Conservation (phyloP, 23 red algal genomes). For the Gracilaria gracilis region DNA sequence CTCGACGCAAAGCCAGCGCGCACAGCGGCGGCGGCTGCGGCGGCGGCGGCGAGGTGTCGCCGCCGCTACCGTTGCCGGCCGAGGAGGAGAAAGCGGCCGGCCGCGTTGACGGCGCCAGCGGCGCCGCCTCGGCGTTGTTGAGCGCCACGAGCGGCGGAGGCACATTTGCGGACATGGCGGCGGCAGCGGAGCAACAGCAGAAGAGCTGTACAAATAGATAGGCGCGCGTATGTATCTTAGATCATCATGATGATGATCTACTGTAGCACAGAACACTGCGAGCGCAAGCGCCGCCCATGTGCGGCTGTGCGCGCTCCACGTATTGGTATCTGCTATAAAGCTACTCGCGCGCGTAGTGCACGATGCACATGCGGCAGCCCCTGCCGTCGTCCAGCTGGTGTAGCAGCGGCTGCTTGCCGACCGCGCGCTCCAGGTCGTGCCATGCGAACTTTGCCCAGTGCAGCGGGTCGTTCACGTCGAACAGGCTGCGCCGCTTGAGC, state of each 20-base stretch:
- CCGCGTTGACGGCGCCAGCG: too few relatives aligned
- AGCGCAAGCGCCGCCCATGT: too few relatives aligned
- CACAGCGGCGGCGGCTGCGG: too few relatives aligned
- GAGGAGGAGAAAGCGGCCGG: too few relatives aligned
- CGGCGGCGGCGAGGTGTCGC: neutral
- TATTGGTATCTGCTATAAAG: too few relatives aligned
- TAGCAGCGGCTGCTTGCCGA: neutral
- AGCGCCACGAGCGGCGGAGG: neutral
- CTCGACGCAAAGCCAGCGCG: too few relatives aligned
- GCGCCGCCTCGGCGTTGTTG: neutral
- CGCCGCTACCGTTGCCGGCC: too few relatives aligned
- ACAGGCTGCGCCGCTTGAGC: neutral
- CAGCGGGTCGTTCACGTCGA: conserved; percentile 8
- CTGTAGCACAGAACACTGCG: too few relatives aligned
- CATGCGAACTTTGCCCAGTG: conserved; percentile 17
- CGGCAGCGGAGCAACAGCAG: neutral
- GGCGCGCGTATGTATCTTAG: too few relatives aligned
- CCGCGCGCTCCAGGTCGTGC: neutral
- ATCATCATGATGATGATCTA: too few relatives aligned
- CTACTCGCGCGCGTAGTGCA: neutral
- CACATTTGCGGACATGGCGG: conserved; percentile 11
- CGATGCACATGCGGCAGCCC: neutral
- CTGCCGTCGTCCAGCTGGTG: neutral
- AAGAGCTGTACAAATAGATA: neutral
- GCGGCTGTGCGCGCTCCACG: too few relatives aligned